A percentile compares a stretch with the other conserved stretches of the same genome.
Conservation (phyloP, 345 rosid genomes). For the Microcos paniculata region DNA sequence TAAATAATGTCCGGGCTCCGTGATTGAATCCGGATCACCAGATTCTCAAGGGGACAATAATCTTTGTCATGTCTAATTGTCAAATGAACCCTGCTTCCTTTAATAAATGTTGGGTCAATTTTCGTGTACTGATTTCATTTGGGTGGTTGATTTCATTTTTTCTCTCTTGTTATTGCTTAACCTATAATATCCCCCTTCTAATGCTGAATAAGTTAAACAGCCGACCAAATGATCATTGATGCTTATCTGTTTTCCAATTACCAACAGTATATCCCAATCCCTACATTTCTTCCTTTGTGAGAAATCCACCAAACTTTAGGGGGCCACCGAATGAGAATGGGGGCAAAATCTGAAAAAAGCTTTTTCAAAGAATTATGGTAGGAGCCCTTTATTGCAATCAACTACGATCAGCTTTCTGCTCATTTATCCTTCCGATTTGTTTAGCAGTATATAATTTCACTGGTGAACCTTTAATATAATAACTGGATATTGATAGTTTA, state of each 20-base stretch:
- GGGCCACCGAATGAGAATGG: background rate
- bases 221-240: background rate
- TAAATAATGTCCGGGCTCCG: background rate
- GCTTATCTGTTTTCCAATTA: background rate
- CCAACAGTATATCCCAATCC: background rate
- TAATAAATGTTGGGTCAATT: background rate
- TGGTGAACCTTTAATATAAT: background rate
- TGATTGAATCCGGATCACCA: background rate
- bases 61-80: background rate
- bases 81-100: background rate
- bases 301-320: constrained; percentile 3
- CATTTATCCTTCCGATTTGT: background rate
- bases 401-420: background rate
- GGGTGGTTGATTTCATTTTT: background rate
- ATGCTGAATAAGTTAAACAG: constrained; percentile 1
- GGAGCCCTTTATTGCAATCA: background rate
- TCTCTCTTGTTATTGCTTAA: background rate
- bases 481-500: background rate
- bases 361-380: background rate
- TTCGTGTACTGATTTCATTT: constrained; percentile 7
- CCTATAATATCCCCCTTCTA: background rate
- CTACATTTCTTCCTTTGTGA: background rate
- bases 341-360: background rate
- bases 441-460: background rate
- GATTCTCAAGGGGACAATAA: background rate